phyloP scores from a whole-genome alignment of 2,329 filamentous ascomycete genomes.

The Teratosphaeria viscida region DNA sequence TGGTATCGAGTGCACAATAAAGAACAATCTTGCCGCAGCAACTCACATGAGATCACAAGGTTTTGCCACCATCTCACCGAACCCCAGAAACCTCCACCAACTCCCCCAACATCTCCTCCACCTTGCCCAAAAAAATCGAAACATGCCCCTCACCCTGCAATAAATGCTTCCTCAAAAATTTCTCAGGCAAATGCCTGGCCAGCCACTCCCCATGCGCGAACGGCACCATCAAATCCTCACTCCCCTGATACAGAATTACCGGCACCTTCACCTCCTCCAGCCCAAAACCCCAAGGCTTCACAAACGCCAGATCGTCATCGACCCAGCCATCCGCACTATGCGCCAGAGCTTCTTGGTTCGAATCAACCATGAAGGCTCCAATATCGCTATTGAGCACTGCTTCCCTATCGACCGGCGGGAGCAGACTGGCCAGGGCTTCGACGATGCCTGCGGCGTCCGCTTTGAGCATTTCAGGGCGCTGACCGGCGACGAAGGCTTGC shows the following conservation, averaged over 20 bases:
- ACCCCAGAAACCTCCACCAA: slow-evolving; percentile 1
- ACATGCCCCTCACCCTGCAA: slow-evolving; percentile 15
- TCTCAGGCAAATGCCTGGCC: slow-evolving; percentile 12
- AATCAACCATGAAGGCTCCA: slow-evolving; percentile 1
- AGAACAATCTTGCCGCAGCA: background rate
- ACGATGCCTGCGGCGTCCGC: slow-evolving; percentile 6
- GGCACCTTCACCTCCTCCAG: slow-evolving; percentile 14
- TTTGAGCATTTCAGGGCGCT: slow-evolving; percentile 7
- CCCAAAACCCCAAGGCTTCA: slow-evolving; percentile 16
- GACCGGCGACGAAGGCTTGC: slow-evolving; percentile 1
- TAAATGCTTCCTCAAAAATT: slow-evolving; percentile 10
- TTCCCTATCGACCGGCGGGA: slow-evolving; percentile 10
- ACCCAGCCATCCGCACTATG: slow-evolving; percentile 15
- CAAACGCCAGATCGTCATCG: slow-evolving; percentile 17
- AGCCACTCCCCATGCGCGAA: slow-evolving; percentile 17
- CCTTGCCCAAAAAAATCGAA: slow-evolving; percentile 7
- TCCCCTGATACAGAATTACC: slow-evolving; percentile 16
- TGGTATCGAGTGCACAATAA: no score
- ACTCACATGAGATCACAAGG: background rate
- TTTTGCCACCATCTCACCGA: background rate
- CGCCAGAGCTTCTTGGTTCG: slow-evolving; percentile 9
- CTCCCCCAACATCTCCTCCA: slow-evolving; percentile 9
- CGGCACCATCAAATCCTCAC: slow-evolving; percentile 17
- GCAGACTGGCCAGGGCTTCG: slow-evolving; percentile 5
- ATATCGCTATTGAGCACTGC: slow-evolving; percentile 5